Percentiles rank a stretch among this genome's conserved stretches.
These are phyloP conservation scores for Aristolochia californica DNA, from an alignment of 164 flowering plant genomes.

Conservation along the genomic window DNA sequence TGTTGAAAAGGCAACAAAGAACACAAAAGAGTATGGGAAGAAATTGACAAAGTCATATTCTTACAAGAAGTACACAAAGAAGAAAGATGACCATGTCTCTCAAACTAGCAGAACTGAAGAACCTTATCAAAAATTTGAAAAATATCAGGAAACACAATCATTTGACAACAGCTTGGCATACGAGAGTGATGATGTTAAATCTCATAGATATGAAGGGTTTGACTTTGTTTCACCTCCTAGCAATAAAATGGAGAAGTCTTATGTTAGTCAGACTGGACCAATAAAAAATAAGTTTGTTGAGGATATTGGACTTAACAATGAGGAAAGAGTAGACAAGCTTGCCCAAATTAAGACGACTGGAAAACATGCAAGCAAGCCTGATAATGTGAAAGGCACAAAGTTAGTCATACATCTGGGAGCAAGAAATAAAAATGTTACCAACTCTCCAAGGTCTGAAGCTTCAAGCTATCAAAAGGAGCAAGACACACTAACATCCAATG, in stretches of 20 bases:
- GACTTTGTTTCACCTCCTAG: constrained; percentile 26
- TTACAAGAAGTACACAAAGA: constrained; percentile 44
- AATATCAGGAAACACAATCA: constrained; percentile 23
- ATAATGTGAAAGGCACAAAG: constrained; percentile 57
- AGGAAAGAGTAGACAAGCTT: constrained; percentile 28
- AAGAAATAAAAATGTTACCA: constrained; percentile 44
- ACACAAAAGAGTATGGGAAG: constrained; percentile 55
- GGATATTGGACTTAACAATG: constrained; percentile 32
- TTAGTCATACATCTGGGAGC: constrained; percentile 76
- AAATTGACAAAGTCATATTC: constrained; percentile 21
- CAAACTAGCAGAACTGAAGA: constrained; percentile 18
- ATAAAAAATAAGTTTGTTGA: constrained; percentile 37
- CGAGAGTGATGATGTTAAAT: constrained; percentile 30
- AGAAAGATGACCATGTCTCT: constrained; percentile 34
- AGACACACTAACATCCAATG: constrained; percentile 39
- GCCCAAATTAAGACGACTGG: constrained; percentile 36
- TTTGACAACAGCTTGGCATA: constrained; percentile 26
- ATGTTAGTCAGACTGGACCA: constrained; percentile 47
- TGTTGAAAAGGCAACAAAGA: constrained; percentile 57
- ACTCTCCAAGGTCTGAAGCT: constrained; percentile 55
- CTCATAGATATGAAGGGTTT: constrained; percentile 25
- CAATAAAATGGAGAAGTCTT: constrained; percentile 28
- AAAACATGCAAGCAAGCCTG: constrained; percentile 35
- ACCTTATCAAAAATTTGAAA: constrained; percentile 26
- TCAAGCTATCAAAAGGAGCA: constrained; percentile 63